A percentile compares a stretch with the other conserved stretches of the same genome.
phyloP scores from a whole-genome alignment of 2,329 filamentous ascomycete genomes.

The Ophiocordyceps unilateralis region DNA sequence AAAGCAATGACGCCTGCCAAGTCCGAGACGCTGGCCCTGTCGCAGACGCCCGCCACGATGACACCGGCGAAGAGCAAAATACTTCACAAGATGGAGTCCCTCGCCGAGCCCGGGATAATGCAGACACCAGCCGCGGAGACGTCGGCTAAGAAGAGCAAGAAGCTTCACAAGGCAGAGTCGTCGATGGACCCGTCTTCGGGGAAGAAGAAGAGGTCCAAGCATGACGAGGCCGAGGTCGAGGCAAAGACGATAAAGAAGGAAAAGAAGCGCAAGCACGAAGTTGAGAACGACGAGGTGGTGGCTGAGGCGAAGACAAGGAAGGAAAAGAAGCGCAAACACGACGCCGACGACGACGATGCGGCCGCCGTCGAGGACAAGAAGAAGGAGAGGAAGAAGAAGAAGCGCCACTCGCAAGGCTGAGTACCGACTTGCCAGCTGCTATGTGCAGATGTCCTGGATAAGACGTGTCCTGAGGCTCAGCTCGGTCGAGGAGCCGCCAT shows the following conservation, averaged over 20 bases:
- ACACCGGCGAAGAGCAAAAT: slow-evolving; percentile 22
- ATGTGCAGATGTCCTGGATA: background rate
- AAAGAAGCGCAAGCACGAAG: slow-evolving; percentile 60
- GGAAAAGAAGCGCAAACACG: slow-evolving; percentile 59
- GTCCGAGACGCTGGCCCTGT: slow-evolving; percentile 3
- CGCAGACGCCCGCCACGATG: background rate
- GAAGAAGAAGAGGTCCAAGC: slow-evolving; percentile 47
- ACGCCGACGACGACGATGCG: slow-evolving; percentile 44
- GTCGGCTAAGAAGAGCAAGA: slow-evolving; percentile 51
- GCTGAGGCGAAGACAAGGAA: slow-evolving; percentile 33
- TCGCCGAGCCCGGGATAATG: slow-evolving; percentile 13
- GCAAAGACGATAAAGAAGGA: slow-evolving; percentile 39
- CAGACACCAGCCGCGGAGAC: too few relatives aligned
- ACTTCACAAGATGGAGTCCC: too few relatives aligned
- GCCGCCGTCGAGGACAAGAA: slow-evolving; percentile 44
- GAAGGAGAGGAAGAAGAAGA: slow-evolving; percentile 35
- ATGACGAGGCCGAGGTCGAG: slow-evolving; percentile 39
- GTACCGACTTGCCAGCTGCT: background rate
- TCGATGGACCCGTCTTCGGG: slow-evolving; percentile 40
- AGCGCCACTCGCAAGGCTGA: slow-evolving; percentile 17
- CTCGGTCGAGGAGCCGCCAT: slow-evolving; percentile 6
- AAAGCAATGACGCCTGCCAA: slow-evolving; percentile 20
- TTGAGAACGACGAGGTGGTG: slow-evolving; percentile 49
- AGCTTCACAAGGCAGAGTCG: slow-evolving; percentile 47
- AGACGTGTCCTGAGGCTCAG: slow-evolving; percentile 7